Evolutionary conservation across 2,329 filamentous ascomycete species (phyloP).

Genomic region (Lasiodiplodia hormozganensis): DNA sequence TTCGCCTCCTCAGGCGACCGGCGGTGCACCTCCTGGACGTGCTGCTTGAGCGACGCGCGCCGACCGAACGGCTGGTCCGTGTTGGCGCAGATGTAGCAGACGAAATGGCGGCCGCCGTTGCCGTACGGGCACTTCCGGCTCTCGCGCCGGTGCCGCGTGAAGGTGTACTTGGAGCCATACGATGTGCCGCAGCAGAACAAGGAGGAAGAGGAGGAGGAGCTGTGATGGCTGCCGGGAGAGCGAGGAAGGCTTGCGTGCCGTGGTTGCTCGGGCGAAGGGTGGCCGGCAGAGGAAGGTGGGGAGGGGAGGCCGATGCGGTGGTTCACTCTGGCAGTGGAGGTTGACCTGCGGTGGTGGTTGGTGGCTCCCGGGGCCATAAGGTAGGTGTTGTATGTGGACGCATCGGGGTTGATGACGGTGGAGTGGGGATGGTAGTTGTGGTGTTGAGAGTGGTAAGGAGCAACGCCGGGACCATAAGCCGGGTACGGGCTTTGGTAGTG

Average conservation of each 20-base stretch:
- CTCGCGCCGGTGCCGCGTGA: neutral
- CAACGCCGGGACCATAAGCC: no score
- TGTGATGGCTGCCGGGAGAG: neutral
- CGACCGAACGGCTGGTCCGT: neutral
- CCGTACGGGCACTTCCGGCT: neutral
- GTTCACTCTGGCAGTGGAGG: no score
- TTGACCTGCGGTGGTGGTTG: no score
- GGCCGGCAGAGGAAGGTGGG: neutral
- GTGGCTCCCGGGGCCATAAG: no score
- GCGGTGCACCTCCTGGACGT: neutral
- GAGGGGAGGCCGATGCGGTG: neutral
- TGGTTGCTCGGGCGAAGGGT: neutral
- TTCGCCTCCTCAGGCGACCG: neutral
- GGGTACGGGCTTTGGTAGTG: no score
- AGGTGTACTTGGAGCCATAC: neutral
- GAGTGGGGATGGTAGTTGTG: neutral
- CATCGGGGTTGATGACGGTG: neutral
- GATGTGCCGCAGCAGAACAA: neutral
- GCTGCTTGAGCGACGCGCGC: neutral
- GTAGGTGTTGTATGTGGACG: no score
- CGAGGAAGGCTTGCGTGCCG: neutral
- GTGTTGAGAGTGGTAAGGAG: no score
- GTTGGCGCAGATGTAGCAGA: neutral
- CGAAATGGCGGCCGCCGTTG: neutral
- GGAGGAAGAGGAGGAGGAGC: neutral